Percentiles rank a stretch among this genome's conserved stretches.
Evolutionary conservation across 108 stramenopile genomes (phyloP).

Genomic region (Pelagomonas calceolata): DNA sequence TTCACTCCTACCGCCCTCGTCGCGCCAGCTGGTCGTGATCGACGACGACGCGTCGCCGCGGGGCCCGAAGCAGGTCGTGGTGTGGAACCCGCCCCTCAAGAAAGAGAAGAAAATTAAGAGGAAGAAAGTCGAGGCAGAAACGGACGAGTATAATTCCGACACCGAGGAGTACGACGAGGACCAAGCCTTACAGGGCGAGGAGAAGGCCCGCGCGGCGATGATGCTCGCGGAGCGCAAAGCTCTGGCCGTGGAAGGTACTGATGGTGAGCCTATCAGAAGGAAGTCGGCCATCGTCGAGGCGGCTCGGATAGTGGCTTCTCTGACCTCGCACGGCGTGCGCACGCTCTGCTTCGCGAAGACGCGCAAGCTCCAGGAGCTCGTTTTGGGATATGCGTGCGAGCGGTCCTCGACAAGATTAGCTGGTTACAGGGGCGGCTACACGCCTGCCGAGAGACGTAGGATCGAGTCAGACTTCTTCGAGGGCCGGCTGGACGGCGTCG

Average conservation of each 20-base stretch:
- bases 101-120: too few species aligned
- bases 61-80: slow-evolving; percentile 61
- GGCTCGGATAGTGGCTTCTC: slow-evolving; percentile 66
- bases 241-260: slow-evolving; percentile 6
- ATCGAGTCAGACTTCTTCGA: slow-evolving; percentile 83
- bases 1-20: slow-evolving; percentile 40
- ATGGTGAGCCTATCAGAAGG: not conserved
- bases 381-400: slow-evolving; percentile 36
- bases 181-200: too few species aligned
- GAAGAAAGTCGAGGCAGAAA: not conserved
- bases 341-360: slow-evolving; percentile 89
- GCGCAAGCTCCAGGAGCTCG: slow-evolving; percentile 72
- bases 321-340: slow-evolving; percentile 55
- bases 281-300: slow-evolving; percentile 64
- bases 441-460: slow-evolving; percentile 54
- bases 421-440: slow-evolving; percentile 90
- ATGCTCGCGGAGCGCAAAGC: slow-evolving; percentile 7
- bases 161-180: not conserved
- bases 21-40: slow-evolving; percentile 40
- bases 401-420: slow-evolving; percentile 41
- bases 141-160: not conserved
- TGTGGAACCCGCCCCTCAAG: slow-evolving; percentile 71
- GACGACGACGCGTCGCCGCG: slow-evolving; percentile 66
- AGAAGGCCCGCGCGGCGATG: too few species aligned
- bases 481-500: slow-evolving; percentile 69